Conservation (phyloP, 139 green algal species). For the Tetradesmus obliquus region DNA sequence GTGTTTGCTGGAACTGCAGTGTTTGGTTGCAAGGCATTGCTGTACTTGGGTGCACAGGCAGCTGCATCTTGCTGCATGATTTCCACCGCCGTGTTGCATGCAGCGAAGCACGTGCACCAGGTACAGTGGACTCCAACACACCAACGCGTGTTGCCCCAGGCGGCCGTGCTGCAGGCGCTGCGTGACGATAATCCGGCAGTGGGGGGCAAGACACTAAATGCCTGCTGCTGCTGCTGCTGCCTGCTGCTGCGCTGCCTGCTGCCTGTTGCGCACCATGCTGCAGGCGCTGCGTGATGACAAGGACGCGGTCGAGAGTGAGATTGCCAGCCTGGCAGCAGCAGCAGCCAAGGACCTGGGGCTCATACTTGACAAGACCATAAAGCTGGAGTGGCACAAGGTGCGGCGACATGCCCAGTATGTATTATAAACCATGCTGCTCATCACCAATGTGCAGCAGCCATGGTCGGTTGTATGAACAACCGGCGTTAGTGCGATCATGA, state of each 20-base stretch:
- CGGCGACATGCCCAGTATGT: not conserved
- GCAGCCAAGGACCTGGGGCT: conserved; percentile 83
- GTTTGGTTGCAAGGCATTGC: not conserved
- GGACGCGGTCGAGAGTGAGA: conserved; percentile 68
- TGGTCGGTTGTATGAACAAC: too few species aligned
- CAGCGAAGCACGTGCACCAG: too few species aligned
- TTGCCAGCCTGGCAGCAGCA: conserved; percentile 53
- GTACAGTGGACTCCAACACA: too few species aligned
- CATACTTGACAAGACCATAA: conserved; percentile 88
- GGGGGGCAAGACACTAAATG: not conserved
- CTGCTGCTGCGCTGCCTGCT: not conserved
- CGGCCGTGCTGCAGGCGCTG: too few species aligned
- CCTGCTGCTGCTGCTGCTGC: not conserved
- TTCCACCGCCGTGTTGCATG: too few species aligned
- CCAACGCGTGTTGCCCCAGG: too few species aligned
- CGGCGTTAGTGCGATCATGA: too few species aligned
- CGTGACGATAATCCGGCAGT: too few species aligned
- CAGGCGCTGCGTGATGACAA: conserved; percentile 68
- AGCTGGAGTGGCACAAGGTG: conserved; percentile 93
- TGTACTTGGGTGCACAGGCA: not conserved
- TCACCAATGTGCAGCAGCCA: too few species aligned
- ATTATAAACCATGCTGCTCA: not conserved
- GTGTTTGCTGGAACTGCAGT: not conserved
- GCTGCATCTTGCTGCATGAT: not conserved
- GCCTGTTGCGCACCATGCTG: too few species aligned